These are phyloP conservation scores for Ceratocystis destructans DNA, from an alignment of 2,329 filamentous ascomycete species.

Conservation along the genomic window DNA sequence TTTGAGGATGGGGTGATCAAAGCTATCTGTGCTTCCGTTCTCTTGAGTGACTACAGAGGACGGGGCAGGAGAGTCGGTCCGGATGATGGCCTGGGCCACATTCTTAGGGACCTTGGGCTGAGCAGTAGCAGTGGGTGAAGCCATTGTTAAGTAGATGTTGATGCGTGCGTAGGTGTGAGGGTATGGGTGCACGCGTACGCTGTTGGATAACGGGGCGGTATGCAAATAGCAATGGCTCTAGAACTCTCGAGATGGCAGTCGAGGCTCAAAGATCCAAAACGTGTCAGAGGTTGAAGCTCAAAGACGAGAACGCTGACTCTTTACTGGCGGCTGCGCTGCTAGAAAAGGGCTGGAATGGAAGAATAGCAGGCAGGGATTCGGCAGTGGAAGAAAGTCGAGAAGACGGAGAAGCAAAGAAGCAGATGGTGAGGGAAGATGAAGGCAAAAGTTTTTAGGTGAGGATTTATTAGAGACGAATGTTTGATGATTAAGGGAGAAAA, in stretches of 20 bases:
- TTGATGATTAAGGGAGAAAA: neutral
- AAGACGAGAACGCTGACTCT: neutral
- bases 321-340: neutral
- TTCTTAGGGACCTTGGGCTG: conserved; percentile 54
- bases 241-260: neutral
- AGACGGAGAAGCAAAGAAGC: neutral
- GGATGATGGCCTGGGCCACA: conserved; percentile 36
- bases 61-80: conserved; percentile 42
- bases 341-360: neutral
- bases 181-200: neutral
- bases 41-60: conserved; percentile 32
- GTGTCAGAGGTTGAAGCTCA: neutral
- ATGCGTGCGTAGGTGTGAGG: neutral
- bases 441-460: neutral
- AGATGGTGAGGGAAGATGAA: neutral
- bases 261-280: neutral
- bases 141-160: conserved; percentile 32
- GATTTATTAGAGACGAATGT: neutral
- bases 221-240: neutral
- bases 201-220: neutral
- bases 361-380: neutral
- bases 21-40: conserved; percentile 44
- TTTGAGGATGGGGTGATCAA: conserved; percentile 67
- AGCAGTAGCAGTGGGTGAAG: conserved; percentile 38
- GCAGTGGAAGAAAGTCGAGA: neutral